Conservation (phyloP, 306 rosid genomes). For the Medicago truncatula region MtrunA17r5.0-ANR NC_053048.1:31446501-31447000, state of each 20-base stretch:
- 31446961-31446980: conserved; percentile 71
- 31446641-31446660: conserved; percentile 56
- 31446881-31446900: conserved; percentile 67
- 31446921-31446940: conserved; percentile 68
- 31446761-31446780: conserved; percentile 62
- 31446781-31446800: conserved; percentile 68
- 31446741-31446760: conserved; percentile 68
- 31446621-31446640: conserved; percentile 56
- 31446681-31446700: conserved; percentile 58
- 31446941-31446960: conserved; percentile 79
- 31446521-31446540: conserved; percentile 53
- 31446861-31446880: conserved; percentile 69
- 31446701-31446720: conserved; percentile 69
- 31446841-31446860: conserved; percentile 68
- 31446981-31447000: conserved; percentile 66
- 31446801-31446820: conserved; percentile 62
- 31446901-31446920: conserved; percentile 52
- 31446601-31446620: conserved; percentile 75
- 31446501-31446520: conserved; percentile 69
- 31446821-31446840: conserved; percentile 59
- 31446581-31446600: conserved; percentile 67
- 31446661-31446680: conserved; percentile 77
- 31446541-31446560: conserved; percentile 58
- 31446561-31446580: conserved; percentile 68
- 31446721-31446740: conserved; percentile 63